A percentile compares a stretch with the other conserved stretches of the same genome.
These are phyloP conservation scores for Hanseniaspora hatyaiensis DNA, from an alignment of 805 yeast genomes.

Conservation along the genomic window DNA sequence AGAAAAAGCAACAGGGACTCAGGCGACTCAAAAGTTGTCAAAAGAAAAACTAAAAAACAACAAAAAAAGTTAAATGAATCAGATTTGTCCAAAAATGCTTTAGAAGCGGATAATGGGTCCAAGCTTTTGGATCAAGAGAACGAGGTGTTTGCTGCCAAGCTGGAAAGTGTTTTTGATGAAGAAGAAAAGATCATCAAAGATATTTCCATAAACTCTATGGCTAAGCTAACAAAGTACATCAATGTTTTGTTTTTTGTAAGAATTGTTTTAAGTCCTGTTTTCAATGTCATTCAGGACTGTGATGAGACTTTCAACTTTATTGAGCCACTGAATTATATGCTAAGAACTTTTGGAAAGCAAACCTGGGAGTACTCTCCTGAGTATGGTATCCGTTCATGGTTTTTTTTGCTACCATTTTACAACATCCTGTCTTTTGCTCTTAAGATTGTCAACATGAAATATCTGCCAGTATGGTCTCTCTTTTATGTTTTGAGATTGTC, in stretches of 20 bases:
- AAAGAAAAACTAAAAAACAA: slow-evolving; percentile 8
- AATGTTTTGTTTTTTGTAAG: neutral
- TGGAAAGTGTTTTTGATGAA: neutral
- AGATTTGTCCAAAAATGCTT: too few species aligned
- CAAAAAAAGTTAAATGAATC: too few species aligned
- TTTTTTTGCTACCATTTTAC: slow-evolving; percentile 46
- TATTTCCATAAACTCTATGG: neutral
- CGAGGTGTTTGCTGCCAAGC: too few species aligned
- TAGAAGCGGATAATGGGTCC: too few species aligned
- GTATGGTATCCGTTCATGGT: slow-evolving; percentile 78
- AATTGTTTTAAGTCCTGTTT: slow-evolving; percentile 29
- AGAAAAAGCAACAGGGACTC: slow-evolving; percentile 1
- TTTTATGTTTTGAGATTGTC: slow-evolving; percentile 47
- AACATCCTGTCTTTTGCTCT: slow-evolving; percentile 17
- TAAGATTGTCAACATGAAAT: slow-evolving; percentile 20
- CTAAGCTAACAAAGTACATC: neutral
- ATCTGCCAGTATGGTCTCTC: slow-evolving; percentile 19
- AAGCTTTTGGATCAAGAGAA: too few species aligned
- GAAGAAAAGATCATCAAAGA: neutral
- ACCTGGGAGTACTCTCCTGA: slow-evolving; percentile 96
- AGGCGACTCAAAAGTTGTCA: neutral
- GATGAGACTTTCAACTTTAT: slow-evolving; percentile 89
- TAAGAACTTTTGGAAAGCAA: slow-evolving; percentile 78
- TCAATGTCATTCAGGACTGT: slow-evolving; percentile 69
- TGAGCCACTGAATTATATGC: slow-evolving; percentile 76